phyloP scores from a whole-genome alignment of 371 early-diverging fungal species.

The Thermomucor indicae-seudaticae region DNA sequence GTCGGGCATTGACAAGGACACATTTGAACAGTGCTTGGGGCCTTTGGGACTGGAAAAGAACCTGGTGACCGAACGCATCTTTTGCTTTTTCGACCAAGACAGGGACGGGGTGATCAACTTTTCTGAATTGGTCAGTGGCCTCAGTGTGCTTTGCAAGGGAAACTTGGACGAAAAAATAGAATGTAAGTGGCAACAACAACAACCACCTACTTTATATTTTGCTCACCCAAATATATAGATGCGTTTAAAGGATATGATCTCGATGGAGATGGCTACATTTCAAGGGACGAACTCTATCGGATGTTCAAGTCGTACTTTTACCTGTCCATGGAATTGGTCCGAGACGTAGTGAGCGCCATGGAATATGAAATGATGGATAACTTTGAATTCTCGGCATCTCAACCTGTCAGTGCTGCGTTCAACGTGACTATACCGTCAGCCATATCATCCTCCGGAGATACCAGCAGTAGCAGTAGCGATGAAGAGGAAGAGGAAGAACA shows the following conservation, averaged over 20 bases:
- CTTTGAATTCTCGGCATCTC: constrained; percentile 84
- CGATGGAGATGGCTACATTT: constrained; percentile 83
- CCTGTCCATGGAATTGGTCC: constrained; percentile 82
- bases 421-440: constrained; percentile 73
- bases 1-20: constrained; percentile 74
- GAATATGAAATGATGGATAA: constrained; percentile 87
- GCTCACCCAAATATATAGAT: too few species aligned
- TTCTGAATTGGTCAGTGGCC: constrained; percentile 78
- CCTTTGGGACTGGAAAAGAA: constrained; percentile 83
- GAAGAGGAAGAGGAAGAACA: constrained; percentile 7
- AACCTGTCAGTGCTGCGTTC: constrained; percentile 93
- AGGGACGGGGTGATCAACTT: constrained; percentile 73
- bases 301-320: constrained; percentile 93
- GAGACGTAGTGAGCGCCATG: constrained; percentile 88
- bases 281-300: constrained; percentile 78
- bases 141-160: constrained; percentile 83
- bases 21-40: constrained; percentile 85
- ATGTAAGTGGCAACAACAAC: too few species aligned
- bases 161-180: constrained; percentile 84
- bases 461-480: constrained; percentile 8
- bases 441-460: constrained; percentile 16
- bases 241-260: constrained; percentile 92
- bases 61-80: constrained; percentile 84
- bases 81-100: constrained; percentile 87
- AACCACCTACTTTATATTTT: too few species aligned